Percentiles rank a stretch among this genome's conserved stretches.
Conservation (phyloP, 768 basidiomycete species). For the Panaeolus cyanescens region DNA sequence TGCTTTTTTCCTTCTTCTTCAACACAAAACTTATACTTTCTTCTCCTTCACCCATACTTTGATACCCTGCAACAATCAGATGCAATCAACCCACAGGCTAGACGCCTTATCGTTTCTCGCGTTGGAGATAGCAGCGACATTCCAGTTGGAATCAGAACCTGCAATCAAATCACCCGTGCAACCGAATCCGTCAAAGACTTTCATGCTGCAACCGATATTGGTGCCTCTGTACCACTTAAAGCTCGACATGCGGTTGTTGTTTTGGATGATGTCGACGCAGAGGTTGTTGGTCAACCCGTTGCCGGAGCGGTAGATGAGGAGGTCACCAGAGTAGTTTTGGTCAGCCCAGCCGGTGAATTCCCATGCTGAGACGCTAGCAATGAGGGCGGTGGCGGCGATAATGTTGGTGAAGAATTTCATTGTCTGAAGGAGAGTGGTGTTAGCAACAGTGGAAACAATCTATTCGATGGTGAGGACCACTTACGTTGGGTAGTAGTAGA, state of each 20-base stretch:
- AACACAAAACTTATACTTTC: too few relatives aligned
- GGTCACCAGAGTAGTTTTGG: not conserved
- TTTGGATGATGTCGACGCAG: not conserved
- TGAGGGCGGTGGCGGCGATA: not conserved
- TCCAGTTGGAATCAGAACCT: not conserved
- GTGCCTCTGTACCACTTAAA: not conserved
- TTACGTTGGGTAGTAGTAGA: too few relatives aligned
- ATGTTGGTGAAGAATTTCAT: not conserved
- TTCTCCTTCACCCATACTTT: too few relatives aligned
- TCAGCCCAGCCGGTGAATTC: not conserved
- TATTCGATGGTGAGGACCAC: too few relatives aligned
- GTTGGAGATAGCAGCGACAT: not conserved
- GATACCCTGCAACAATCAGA: not conserved
- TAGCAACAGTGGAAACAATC: too few relatives aligned
- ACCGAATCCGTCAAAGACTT: not conserved
- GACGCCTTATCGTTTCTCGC: not conserved
- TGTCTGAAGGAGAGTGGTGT: too few relatives aligned
- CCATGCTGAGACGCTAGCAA: not conserved
- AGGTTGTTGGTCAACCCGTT: not conserved
- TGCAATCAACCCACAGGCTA: not conserved
- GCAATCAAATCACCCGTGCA: not conserved
- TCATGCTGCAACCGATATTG: not conserved
- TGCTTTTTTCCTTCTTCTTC: too few relatives aligned
- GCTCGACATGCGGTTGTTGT: not conserved
- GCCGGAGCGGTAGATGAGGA: not conserved